Evolutionary conservation across 179 eudicot species (phyloP).

Genomic region (Amaranthus tricolor): DNA sequence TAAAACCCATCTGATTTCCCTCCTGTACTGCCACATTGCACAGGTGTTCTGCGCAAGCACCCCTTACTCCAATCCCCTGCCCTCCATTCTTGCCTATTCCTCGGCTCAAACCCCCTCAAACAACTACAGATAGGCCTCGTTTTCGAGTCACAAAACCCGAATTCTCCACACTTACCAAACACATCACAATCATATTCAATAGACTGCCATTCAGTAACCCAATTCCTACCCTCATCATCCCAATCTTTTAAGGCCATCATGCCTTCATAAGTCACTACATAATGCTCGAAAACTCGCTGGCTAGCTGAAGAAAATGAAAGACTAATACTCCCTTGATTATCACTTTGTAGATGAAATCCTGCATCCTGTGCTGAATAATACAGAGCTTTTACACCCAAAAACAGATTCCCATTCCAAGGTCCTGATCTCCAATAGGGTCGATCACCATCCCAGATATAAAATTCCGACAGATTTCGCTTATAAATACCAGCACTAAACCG

Average conservation of each 20-base stretch:
- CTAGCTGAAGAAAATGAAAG: not conserved
- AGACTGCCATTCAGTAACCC: conserved; percentile 15
- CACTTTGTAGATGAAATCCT: conserved; percentile 5
- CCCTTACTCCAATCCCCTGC: conserved; percentile 40
- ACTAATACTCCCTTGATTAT: not conserved
- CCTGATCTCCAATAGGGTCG: conserved; percentile 32
- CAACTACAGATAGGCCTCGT: conserved; percentile 34
- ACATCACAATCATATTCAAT: conserved; percentile 28
- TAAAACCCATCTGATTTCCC: conserved; percentile 34
- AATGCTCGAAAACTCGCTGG: not conserved
- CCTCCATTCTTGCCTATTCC: conserved; percentile 31
- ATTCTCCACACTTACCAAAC: conserved; percentile 43
- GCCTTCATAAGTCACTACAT: conserved; percentile 20
- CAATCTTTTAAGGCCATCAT: conserved; percentile 1
- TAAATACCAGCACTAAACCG: conserved; percentile 21
- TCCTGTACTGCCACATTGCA: conserved; percentile 21
- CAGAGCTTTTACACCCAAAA: conserved; percentile 22
- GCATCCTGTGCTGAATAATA: not conserved
- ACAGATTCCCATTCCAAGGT: conserved; percentile 36
- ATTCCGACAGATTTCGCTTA: conserved; percentile 14
- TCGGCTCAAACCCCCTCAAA: conserved; percentile 41
- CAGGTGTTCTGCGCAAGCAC: conserved; percentile 30
- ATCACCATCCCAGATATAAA: conserved; percentile 27
- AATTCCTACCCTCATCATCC: conserved; percentile 16
- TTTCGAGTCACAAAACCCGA: conserved; percentile 34